Percentiles rank a stretch among this genome's conserved stretches.
Conservation (phyloP, 257 asterid genomes). For the Solanum stenotomum region DNA sequence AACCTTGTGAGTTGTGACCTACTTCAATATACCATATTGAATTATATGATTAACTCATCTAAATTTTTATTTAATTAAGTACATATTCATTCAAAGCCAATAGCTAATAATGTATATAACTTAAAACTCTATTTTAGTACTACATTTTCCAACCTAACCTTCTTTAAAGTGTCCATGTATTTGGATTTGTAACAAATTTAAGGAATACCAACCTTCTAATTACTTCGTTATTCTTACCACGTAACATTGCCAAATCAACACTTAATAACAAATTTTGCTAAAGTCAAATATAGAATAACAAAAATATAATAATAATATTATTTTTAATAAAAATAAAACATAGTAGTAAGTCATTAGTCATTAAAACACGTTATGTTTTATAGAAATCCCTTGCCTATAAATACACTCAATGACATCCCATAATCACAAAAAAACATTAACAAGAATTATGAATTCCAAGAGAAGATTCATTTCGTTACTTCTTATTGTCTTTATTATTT, state of each 20-base stretch:
- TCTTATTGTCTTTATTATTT: constrained; percentile 9
- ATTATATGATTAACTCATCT: neutral
- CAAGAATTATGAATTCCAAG: constrained; percentile 14
- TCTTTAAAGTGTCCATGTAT: neutral
- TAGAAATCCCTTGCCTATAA: neutral
- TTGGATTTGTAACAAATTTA: neutral
- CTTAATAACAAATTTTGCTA: neutral
- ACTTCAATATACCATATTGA: neutral
- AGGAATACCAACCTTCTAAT: neutral
- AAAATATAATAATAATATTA: neutral
- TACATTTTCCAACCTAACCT: neutral
- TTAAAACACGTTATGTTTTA: neutral
- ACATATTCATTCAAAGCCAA: neutral
- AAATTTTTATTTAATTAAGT: too few species aligned
- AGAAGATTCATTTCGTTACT: neutral
- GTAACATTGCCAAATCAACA: neutral
- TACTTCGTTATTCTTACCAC: neutral
- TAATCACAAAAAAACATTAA: neutral
- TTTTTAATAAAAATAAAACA: neutral
- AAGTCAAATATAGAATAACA: constrained; percentile 3
- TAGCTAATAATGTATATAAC: neutral
- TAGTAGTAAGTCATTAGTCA: neutral
- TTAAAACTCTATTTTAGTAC: neutral
- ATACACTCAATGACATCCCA: neutral
- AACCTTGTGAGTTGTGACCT: neutral